Conservation (phyloP, 1,139 yeast genomes). For the Citeromyces hawaiiensis region DNA sequence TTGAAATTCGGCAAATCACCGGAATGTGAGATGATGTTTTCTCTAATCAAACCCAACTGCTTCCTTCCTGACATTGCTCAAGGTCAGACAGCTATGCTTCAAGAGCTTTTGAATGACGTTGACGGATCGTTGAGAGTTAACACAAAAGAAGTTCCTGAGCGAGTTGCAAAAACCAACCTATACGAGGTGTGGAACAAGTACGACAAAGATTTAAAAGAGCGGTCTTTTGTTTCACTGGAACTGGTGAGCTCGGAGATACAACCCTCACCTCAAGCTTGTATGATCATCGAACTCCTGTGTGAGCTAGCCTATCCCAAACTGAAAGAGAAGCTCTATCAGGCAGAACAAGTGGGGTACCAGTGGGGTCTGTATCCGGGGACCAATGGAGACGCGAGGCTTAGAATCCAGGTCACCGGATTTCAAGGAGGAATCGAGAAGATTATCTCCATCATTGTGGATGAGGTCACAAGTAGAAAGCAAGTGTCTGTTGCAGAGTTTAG, state of each 20-base stretch:
- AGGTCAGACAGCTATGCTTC: constrained; percentile 12
- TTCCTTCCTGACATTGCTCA: constrained; percentile 19
- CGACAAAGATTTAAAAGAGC: constrained; percentile 15
- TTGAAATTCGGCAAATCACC: background rate
- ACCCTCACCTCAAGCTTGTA: constrained; percentile 21
- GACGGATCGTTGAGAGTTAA: constrained; percentile 18
- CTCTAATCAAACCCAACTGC: constrained; percentile 10
- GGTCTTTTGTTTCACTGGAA: constrained; percentile 29
- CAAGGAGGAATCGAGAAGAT: constrained; percentile 21
- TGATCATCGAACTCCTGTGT: constrained; percentile 34
- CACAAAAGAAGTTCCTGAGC: background rate
- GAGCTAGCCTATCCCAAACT: constrained; percentile 28
- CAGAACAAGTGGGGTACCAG: constrained; percentile 34
- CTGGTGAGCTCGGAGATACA: constrained; percentile 16
- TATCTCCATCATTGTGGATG: constrained; percentile 14
- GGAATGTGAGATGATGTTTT: background rate
- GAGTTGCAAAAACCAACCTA: background rate
- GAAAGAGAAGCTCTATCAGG: constrained; percentile 28
- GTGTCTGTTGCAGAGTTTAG: constrained; percentile 18
- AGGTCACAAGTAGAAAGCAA: constrained; percentile 9
- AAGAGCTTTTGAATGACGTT: constrained; percentile 13
- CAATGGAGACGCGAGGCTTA: constrained; percentile 34
- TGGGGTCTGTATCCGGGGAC: constrained; percentile 41
- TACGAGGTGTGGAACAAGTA: constrained; percentile 33
- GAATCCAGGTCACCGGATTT: constrained; percentile 37